phyloP scores from a whole-genome alignment of 2,329 filamentous ascomycete genomes.

The Emmonsiellopsis sp. region DNA sequence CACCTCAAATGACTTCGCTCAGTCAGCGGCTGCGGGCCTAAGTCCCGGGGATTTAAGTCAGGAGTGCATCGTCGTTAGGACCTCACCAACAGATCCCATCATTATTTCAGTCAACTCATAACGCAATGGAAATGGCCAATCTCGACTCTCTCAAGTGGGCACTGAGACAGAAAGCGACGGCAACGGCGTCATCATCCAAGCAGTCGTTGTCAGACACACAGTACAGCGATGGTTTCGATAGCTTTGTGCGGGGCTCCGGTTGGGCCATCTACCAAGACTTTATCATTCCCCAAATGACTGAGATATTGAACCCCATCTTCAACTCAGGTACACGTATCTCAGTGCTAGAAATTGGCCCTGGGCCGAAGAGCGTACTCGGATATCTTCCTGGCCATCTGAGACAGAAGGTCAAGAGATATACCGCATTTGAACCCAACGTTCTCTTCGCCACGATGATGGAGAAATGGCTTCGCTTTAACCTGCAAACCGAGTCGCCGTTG shows the following conservation, averaged over 20 bases:
- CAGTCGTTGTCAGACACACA: slow-evolving; percentile 39
- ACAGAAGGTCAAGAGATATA: slow-evolving; percentile 41
- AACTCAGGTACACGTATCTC: slow-evolving; percentile 38
- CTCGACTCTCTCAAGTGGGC: slow-evolving; percentile 36
- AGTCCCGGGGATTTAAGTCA: too few relatives aligned
- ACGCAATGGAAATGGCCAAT: slow-evolving; percentile 30
- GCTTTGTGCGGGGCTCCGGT: slow-evolving; percentile 28
- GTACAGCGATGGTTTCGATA: slow-evolving; percentile 42
- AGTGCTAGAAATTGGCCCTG: slow-evolving; percentile 52
- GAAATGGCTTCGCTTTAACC: slow-evolving; percentile 30
- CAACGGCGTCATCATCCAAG: slow-evolving; percentile 14
- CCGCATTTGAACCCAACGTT: slow-evolving; percentile 46
- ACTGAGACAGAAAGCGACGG: slow-evolving; percentile 26
- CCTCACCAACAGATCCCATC: too few relatives aligned
- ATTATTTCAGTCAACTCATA: too few relatives aligned
- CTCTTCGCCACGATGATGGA: slow-evolving; percentile 39
- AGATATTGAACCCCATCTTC: slow-evolving; percentile 35
- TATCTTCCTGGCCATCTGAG: slow-evolving; percentile 37
- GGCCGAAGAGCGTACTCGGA: slow-evolving; percentile 46
- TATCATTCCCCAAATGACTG: slow-evolving; percentile 42
- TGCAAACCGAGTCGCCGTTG: slow-evolving; percentile 27
- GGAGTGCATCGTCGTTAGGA: too few relatives aligned
- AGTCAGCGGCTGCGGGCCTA: too few relatives aligned
- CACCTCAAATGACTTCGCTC: too few relatives aligned
- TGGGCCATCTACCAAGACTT: slow-evolving; percentile 42